Evolutionary conservation across 1,284 basidiomycete species (phyloP), one percentile per base, ranked within the genome.

Genomic region (Tranzscheliella williamsii): DNA sequence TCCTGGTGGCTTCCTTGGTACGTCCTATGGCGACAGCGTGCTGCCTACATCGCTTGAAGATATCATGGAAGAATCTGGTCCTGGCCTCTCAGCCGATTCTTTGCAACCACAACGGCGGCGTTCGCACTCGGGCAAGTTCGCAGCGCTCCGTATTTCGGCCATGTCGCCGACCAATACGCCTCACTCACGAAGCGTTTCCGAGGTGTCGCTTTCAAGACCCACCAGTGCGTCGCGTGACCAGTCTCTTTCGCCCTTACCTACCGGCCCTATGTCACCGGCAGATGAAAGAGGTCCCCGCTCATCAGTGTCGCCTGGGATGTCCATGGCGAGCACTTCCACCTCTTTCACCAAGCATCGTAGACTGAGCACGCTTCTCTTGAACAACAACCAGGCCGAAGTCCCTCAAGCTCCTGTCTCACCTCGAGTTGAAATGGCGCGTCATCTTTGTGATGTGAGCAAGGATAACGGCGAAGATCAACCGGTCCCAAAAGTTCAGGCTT

Each of bases 121-220:
- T 26, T 62, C 58, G 13, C 52, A 48, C 7, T 63, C 60, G 7
- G 60, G 60, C 53, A 63, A 51, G 37, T 63, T 53, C 36, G 60
- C 60, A 5, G 60, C 41, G 4, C 31, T 63, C 16, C 53, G 60
- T 24, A 63, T 63, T 31, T 53, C 49, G 22, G 53, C 60, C 7
- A 37, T 56, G 42, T 38, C 38, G 16, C 20, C 49, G 15, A 33
- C 45, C 7, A 49, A 43, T 24, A 39, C 47, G 3, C 29, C 46
- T 11, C 7, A 38, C 15, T 50, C 50, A 13, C 46, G 56, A 32
- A 42, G 56, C 6, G 22, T 42, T 23, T 61, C 57, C n/a, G 36
- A 38, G 4, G 40, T 43, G 16, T 48, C 45, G 30, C 31, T 21
- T 18, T 22, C 35, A 7, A 37, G 35, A 21, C 18, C 35, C 23